Evolutionary conservation across 768 basidiomycete species (phyloP).

Genomic region (Pisolithus albus): DNA sequence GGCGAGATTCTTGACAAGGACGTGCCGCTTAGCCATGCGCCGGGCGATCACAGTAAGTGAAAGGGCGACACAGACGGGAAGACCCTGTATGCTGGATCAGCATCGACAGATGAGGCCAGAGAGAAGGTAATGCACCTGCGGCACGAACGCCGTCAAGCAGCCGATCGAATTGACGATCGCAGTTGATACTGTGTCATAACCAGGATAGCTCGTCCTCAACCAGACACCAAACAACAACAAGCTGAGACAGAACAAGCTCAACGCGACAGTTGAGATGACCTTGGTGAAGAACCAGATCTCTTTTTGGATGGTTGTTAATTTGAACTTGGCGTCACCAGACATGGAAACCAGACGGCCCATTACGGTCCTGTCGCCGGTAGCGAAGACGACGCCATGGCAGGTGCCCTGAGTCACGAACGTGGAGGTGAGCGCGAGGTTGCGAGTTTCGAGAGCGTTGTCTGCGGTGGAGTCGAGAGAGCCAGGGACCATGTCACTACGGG

Average conservation of each 20-base stretch:
- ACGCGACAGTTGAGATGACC: conserved; percentile 38
- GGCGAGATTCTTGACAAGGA: conserved; percentile 45
- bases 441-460: conserved; percentile 42
- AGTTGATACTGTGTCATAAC: conserved; percentile 28
- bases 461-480: conserved; percentile 41
- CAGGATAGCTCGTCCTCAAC: conserved; percentile 30
- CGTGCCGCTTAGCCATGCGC: conserved; percentile 41
- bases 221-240: conserved; percentile 38
- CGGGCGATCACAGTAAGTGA: conserved; percentile 44
- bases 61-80: conserved; percentile 41
- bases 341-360: conserved; percentile 53
- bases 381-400: conserved; percentile 36
- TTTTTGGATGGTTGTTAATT: conserved; percentile 40
- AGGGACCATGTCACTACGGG: conserved; percentile 35
- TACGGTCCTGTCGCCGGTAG: conserved; percentile 37
- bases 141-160: conserved; percentile 35
- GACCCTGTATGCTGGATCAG: conserved; percentile 19
- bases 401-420: conserved; percentile 38
- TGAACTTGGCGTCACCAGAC: conserved; percentile 40
- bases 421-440: conserved; percentile 43
- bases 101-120: background rate
- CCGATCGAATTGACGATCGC: conserved; percentile 35
- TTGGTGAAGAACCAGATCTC: conserved; percentile 50
- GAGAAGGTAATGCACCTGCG: conserved; percentile 25
- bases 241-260: conserved; percentile 34